A percentile compares a stretch with the other conserved stretches of the same genome.
Conservation (phyloP, 768 basidiomycete genomes). For the Mycena chlorophos region DNA sequence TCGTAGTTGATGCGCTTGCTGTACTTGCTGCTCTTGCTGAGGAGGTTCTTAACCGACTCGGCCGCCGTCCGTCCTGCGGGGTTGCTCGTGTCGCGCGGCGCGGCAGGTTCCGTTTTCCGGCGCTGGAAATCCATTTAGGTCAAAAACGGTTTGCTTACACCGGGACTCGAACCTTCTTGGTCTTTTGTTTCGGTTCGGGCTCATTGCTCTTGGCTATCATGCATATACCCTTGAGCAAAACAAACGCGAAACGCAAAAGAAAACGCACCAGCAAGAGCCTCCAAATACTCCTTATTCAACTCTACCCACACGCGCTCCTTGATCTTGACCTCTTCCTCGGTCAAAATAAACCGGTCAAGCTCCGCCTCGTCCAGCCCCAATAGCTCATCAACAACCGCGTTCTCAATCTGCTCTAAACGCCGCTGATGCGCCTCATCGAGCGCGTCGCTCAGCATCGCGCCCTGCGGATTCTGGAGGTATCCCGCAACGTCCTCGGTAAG, state of each 20-base stretch:
- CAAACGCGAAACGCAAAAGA: conserved; percentile 11
- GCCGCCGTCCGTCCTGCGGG: conserved; percentile 70
- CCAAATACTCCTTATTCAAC: conserved; percentile 87
- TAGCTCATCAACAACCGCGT: conserved; percentile 59
- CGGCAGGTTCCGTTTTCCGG: conserved; percentile 58
- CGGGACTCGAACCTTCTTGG: conserved; percentile 76
- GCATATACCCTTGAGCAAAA: conserved; percentile 46
- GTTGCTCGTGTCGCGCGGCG: conserved; percentile 74
- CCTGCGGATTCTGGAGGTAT: conserved; percentile 63
- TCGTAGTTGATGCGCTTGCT: conserved; percentile 95
- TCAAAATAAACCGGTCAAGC: conserved; percentile 75
- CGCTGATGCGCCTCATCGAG: conserved; percentile 68
- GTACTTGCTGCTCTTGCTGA: conserved; percentile 85
- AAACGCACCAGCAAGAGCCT: conserved; percentile 76
- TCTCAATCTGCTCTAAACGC: conserved; percentile 50
- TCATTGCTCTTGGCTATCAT: conserved; percentile 60
- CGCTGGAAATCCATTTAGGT: conserved; percentile 45
- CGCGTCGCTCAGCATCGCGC: conserved; percentile 57
- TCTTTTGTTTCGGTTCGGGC: conserved; percentile 52
- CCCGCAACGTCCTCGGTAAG: conserved; percentile 71
- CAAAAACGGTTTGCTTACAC: conserved; percentile 33
- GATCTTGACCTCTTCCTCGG: conserved; percentile 76
- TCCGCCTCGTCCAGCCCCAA: conserved; percentile 88
- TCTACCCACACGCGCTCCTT: conserved; percentile 96
- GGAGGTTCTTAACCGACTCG: conserved; percentile 72